Base-by-base conservation (phyloP, 2,329 filamentous ascomycete genomes). In the Diatrype stigma region DNA sequence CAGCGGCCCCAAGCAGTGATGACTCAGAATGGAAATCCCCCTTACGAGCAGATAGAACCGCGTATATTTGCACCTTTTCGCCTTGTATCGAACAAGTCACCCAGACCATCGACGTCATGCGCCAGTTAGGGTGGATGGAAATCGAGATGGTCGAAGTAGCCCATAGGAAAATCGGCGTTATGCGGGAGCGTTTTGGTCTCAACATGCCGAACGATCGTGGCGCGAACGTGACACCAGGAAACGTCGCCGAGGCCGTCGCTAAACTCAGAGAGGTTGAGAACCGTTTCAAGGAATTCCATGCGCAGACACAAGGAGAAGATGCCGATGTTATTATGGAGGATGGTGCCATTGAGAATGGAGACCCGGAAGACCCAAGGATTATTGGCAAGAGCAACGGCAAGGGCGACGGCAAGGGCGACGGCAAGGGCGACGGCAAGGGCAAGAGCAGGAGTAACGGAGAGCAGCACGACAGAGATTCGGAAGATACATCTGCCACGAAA, bases 31-130 rank as follows among this genome's bases (percentile, higher is more conserved):
- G 79, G 73, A 65, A 78, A 16, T 85, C 82, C 0, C 78, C 82
- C 0, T 77, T 97, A 11, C 86, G 94, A 58, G 84, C 89, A 0
- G 77, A 79, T n/a, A 79, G 81, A 40, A 80, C 87, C 5, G 82
- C 86, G 1, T 80, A 94, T 64, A 80, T 99, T 49, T 99, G 94
- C 74, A 95, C 91, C 1, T 99, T 99, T 72, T 95, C 89, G 1
- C 94, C 94, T 0, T 99, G 94, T 70, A 95, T 99, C 58, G 94
- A 99, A 71, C 94, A 99, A 73, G 93, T 95, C 21, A 90, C 88
- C 48, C 83, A 85, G 50, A 97, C 94, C 0, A 85, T 96, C 49
- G 86, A 89, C 11, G 82, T 83, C 12, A 79, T 99, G 69, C 86
- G 93, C 49, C 81, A 84, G 35, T 74, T 91, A 6, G 90, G 90